These are phyloP conservation scores for Pichia kluyveri DNA, from an alignment of 805 yeast species.

Conservation along the genomic window DNA sequence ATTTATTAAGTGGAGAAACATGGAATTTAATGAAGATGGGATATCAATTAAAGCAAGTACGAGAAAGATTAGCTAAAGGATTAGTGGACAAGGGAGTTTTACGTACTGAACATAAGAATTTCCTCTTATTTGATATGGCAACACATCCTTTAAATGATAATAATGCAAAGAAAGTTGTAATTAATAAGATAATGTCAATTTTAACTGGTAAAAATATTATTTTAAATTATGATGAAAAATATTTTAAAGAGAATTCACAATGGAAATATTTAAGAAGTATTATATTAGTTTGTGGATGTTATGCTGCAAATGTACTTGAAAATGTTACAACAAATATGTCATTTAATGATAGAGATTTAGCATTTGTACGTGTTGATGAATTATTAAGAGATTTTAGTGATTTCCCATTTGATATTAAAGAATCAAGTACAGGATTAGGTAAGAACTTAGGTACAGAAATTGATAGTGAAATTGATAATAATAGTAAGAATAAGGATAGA, in stretches of 20 bases:
- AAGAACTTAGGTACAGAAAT: constrained; percentile 51
- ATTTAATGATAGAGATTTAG: constrained; percentile 86
- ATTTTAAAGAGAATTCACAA: constrained; percentile 60
- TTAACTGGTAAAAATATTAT: constrained; percentile 65
- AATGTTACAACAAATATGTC: constrained; percentile 69
- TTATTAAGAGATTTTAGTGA: constrained; percentile 72
- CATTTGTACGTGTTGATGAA: constrained; percentile 92
- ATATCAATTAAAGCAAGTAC: constrained; percentile 93
- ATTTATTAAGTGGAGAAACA: constrained; percentile 87
- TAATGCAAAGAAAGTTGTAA: constrained; percentile 72
- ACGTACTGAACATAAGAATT: constrained; percentile 92
- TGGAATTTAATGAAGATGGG: constrained; percentile 94
- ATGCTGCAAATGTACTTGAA: constrained; percentile 94
- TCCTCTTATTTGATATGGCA: constrained; percentile 94
- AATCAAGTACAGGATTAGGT: constrained; percentile 60
- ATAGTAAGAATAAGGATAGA: no score
- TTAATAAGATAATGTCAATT: constrained; percentile 59
- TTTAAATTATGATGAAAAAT: constrained; percentile 43
- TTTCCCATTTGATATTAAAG: constrained; percentile 59
- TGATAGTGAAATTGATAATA: constrained; percentile 40
- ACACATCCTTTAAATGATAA: constrained; percentile 94
- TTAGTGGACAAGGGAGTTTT: constrained; percentile 93
- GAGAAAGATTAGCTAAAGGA: constrained; percentile 94
- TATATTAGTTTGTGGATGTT: constrained; percentile 77
- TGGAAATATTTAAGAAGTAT: constrained; percentile 70